These are phyloP conservation scores for Pythium utonaiense DNA, from an alignment of 352 stramenopile genomes.

Conservation along the genomic window DNA sequence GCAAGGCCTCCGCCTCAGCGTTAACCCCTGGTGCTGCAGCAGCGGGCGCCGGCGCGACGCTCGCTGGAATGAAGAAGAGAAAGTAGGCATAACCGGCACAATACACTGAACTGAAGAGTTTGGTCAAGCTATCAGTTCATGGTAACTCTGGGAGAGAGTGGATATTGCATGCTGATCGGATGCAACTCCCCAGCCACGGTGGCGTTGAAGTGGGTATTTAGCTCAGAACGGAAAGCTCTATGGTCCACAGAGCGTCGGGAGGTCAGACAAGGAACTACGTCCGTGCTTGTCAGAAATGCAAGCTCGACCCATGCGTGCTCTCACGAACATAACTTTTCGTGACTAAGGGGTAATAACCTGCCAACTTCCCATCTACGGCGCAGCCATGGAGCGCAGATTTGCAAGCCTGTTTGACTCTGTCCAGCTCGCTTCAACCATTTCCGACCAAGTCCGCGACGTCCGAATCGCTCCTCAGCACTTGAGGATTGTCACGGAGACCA, in stretches of 20 bases:
- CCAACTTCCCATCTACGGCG: too few species aligned
- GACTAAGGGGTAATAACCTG: too few species aligned
- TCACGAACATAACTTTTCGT: too few species aligned
- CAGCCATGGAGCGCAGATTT: not conserved
- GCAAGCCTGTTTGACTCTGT: not conserved
- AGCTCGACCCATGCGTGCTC: too few species aligned
- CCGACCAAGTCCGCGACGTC: too few species aligned
- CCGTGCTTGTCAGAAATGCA: too few species aligned
- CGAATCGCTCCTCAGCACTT: too few species aligned
- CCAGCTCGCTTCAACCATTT: not conserved
- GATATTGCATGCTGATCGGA: not conserved
- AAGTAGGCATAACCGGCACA: slow-evolving; percentile 14
- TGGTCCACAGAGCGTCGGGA: too few species aligned
- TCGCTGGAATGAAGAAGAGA: slow-evolving; percentile 28
- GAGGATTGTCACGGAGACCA: too few species aligned
- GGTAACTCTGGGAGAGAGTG: not conserved
- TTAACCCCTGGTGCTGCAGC: not conserved
- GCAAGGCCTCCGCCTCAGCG: not conserved
- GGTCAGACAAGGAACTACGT: too few species aligned
- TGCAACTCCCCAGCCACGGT: not conserved
- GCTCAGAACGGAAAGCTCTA: not conserved
- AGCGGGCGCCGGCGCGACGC: not conserved
- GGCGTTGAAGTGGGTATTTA: not conserved
- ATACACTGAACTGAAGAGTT: too few species aligned
- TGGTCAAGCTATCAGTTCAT: too few species aligned